Evolutionary conservation across 2,329 filamentous ascomycete genomes (phyloP), one percentile per base, ranked within the genome.

Genomic region (Magnaporthiopsis incrustans): DNA sequence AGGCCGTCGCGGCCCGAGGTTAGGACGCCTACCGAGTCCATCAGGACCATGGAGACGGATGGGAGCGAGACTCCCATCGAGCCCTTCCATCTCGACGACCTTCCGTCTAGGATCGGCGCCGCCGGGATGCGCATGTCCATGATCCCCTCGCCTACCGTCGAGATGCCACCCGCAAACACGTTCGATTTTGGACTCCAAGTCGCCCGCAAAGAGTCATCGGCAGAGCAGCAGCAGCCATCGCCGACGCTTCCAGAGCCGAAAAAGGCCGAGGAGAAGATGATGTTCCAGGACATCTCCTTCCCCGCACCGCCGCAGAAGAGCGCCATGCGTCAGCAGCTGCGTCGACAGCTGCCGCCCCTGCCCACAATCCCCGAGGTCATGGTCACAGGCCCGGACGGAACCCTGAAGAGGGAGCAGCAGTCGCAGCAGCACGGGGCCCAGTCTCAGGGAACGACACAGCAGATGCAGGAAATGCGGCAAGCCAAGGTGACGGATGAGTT

Each of bases 61-160:
- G 72, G 73, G 27, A 74, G 70, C 62, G 73, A 74, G 18, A 80
- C 78, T 2, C 78, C 80, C 0, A 71, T 78, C 7, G 82, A 82
- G 63, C 78, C 81, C 3, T 82, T 84, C 64, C 77, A 81, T 66
- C 75, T 83, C 10, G 77, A 84, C 44, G 77, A 79, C 44, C 70
- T 83, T 18, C 74, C 78, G n/a, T 72, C 72, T 35, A 74, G 76
- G 50, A 78, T 79, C 61, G 76, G 75, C 60, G 77, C 77, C 5
- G 73, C 75, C n/a, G 73, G 75, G 32, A 70, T 74, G n/a, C 70
- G 70, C 15, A 64, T 73, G 8, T 70, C 71, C 3, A 66, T 71
- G 3, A 38, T 30, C n/a, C 68, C 72, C 11, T 69, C 72, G 7
- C 70, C 70, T 12, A 67, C 69, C 27, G 71, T 71, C 12, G 73